phyloP scores from a whole-genome alignment of 805 yeast genomes.

The Saccharomycopsis schoenii region DNA sequence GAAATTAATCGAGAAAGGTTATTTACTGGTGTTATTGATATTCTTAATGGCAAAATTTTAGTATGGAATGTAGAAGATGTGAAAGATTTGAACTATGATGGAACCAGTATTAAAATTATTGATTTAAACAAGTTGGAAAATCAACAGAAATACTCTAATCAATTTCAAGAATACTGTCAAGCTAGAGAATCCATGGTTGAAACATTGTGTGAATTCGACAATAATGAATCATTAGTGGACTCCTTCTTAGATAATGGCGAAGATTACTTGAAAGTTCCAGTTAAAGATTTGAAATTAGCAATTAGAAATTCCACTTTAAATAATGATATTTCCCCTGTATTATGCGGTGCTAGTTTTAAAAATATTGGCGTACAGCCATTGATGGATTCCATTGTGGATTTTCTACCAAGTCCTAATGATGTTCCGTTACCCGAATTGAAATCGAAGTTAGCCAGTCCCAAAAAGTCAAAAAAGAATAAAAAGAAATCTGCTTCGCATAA shows the following conservation, averaged over 20 bases:
- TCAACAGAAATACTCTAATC: conserved; percentile 24
- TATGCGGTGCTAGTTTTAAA: conserved; percentile 87
- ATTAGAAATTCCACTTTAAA: conserved; percentile 54
- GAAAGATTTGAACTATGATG: conserved; percentile 27
- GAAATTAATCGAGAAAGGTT: conserved; percentile 26
- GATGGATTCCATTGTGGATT: conserved; percentile 91
- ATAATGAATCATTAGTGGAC: conserved; percentile 55
- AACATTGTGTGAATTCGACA: conserved; percentile 68
- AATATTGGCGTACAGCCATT: conserved; percentile 96
- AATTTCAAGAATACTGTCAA: conserved; percentile 38
- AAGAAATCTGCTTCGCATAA: conserved; percentile 19
- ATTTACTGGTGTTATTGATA: conserved; percentile 70
- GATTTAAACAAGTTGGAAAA: conserved; percentile 30
- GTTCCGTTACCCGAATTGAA: conserved; percentile 45
- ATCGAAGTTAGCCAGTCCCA: conserved; percentile 19
- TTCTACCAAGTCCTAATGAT: conserved; percentile 79
- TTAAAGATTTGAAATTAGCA: conserved; percentile 43
- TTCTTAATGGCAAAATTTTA: conserved; percentile 51
- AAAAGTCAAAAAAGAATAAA: conserved; percentile 20
- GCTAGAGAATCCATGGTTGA: conserved; percentile 75
- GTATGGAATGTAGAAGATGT: conserved; percentile 26
- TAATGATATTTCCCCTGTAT: conserved; percentile 58
- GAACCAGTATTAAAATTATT: conserved; percentile 38
- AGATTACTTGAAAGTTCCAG: conserved; percentile 58
- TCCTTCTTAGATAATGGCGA: conserved; percentile 55